phyloP scores from a whole-genome alignment of 2,329 filamentous ascomycete species.

The Arthrobotrys entomopaga region DNA sequence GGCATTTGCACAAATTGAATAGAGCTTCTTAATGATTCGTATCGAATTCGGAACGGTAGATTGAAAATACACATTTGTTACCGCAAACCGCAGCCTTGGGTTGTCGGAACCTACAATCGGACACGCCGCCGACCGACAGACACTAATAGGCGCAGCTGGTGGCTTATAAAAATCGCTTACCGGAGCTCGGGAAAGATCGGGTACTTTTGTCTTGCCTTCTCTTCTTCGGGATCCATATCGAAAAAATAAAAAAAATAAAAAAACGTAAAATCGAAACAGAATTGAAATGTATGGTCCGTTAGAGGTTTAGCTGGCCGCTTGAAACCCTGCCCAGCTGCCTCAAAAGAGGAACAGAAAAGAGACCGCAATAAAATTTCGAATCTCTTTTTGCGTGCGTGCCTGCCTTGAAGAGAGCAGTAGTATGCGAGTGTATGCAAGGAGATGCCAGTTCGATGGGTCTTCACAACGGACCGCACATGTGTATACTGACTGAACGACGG shows the following conservation, averaged over 20 bases:
- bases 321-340: slow-evolving; percentile 49
- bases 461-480: background rate
- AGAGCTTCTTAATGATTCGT: too few species aligned
- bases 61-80: too few species aligned
- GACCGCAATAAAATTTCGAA: slow-evolving; percentile 8
- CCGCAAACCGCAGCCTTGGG: too few species aligned
- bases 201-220: slow-evolving; percentile 41
- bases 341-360: slow-evolving; percentile 36
- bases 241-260: too few species aligned
- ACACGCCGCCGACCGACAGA: slow-evolving; percentile 41
- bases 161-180: too few species aligned
- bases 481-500: background rate
- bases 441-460: slow-evolving; percentile 10
- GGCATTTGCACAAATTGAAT: too few species aligned
- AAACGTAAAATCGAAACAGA: background rate
- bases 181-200: slow-evolving; percentile 54
- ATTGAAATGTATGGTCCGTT: slow-evolving; percentile 29
- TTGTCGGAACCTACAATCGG: slow-evolving; percentile 9
- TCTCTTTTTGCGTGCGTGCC: background rate
- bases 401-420: slow-evolving; percentile 2
- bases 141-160: slow-evolving; percentile 27
- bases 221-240: too few species aligned
- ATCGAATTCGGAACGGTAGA: too few species aligned
- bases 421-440: slow-evolving; percentile 24
- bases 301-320: slow-evolving; percentile 32